phyloP scores from a whole-genome alignment of 1,284 basidiomycete genomes.

The Athelia sp. region DNA sequence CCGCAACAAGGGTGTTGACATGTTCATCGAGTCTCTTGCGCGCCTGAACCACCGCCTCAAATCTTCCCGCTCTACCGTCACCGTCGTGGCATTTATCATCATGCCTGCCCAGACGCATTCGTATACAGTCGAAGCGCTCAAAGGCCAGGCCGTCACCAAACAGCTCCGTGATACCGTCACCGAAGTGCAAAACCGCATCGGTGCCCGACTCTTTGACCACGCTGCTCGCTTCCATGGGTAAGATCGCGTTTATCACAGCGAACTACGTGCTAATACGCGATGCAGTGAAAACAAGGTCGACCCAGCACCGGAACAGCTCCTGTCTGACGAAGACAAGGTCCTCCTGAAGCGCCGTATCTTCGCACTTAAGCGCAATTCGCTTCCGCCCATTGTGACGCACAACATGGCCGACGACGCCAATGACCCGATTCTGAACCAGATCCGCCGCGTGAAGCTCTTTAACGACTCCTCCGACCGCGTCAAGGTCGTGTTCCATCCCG shows the following conservation, averaged over 20 bases:
- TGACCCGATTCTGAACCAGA: constrained; percentile 94
- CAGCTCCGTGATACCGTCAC: constrained; percentile 93
- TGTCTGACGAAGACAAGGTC: constrained; percentile 93
- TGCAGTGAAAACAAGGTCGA: constrained; percentile 70
- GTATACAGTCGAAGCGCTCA: constrained; percentile 96
- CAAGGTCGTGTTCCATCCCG: constrained; percentile 98
- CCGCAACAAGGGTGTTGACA: constrained; percentile 98
- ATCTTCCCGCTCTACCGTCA: constrained; percentile 72
- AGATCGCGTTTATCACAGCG: constrained; percentile 14
- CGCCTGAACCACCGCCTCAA: constrained; percentile 89
- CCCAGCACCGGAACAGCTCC: constrained; percentile 70
- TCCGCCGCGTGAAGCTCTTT: constrained; percentile 90
- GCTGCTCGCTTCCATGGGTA: constrained; percentile 89
- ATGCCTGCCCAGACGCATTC: constrained; percentile 96
- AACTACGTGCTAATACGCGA: constrained; percentile 6
- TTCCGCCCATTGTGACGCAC: constrained; percentile 93
- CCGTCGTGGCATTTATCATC: constrained; percentile 97
- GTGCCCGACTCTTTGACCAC: constrained; percentile 88
- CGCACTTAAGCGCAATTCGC: constrained; percentile 89
- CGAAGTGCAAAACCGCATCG: constrained; percentile 91
- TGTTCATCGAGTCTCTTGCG: constrained; percentile 97
- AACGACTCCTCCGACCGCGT: constrained; percentile 81
- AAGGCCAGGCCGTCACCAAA: constrained; percentile 97
- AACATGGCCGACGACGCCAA: constrained; percentile 94
- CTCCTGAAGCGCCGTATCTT: constrained; percentile 94